Evolutionary conservation across 2,329 filamentous ascomycete species (phyloP).

Genomic region (Pleoardoris graminearum): DNA sequence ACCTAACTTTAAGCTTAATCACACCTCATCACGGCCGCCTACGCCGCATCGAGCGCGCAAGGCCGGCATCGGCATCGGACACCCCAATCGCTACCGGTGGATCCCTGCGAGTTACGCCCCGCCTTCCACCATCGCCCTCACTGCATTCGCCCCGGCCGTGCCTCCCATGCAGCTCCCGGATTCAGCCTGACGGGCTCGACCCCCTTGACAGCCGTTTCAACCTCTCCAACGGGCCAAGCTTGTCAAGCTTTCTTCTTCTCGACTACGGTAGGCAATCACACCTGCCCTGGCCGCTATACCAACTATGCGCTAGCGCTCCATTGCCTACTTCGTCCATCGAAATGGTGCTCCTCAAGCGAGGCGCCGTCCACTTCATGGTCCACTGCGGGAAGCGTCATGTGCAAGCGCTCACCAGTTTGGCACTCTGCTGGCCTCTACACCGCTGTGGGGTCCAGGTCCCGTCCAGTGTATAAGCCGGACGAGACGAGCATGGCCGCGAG

Average conservation of each 20-base stretch:
- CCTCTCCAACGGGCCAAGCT: slow-evolving; percentile 6
- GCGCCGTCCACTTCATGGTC: neutral
- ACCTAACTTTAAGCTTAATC: slow-evolving; percentile 16
- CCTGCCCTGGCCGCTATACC: neutral
- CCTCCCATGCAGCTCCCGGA: slow-evolving; percentile 4
- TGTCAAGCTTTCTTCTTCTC: neutral
- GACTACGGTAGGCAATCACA: neutral
- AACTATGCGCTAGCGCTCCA: slow-evolving; percentile 3
- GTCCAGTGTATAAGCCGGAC: neutral
- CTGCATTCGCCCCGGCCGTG: neutral
- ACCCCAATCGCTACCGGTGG: slow-evolving; percentile 2
- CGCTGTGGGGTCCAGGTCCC: slow-evolving; percentile 6
- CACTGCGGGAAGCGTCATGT: neutral
- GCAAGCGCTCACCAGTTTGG: neutral
- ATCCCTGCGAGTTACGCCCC: slow-evolving; percentile 1
- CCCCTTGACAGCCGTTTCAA: slow-evolving; percentile 3
- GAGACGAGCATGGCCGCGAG: neutral
- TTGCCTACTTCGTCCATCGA: slow-evolving; percentile 1
- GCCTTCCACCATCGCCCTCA: neutral
- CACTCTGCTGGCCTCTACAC: neutral
- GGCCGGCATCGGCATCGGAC: neutral
- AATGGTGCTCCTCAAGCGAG: slow-evolving; percentile 7
- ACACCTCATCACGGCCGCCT: slow-evolving; percentile 9
- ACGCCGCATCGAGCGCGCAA: neutral
- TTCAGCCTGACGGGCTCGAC: slow-evolving; percentile 9